Evolutionary conservation across 805 yeast genomes (phyloP).

Genomic region (Jamesozyma spencerorum): DNA sequence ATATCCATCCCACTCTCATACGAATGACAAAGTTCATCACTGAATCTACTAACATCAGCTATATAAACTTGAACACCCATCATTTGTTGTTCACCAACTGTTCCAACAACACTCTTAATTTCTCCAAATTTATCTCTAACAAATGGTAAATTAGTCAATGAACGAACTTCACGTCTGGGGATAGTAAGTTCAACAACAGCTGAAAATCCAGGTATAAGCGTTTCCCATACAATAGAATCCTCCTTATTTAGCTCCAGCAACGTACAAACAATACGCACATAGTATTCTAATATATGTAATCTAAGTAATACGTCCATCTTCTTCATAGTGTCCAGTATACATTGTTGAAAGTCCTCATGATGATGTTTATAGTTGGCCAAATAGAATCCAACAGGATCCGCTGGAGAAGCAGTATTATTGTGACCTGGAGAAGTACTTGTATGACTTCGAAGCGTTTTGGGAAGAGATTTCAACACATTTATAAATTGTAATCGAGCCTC

Average conservation of each 20-base stretch:
- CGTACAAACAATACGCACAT: constrained; percentile 3
- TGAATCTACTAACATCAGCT: constrained; percentile 7
- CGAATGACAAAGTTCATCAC: neutral
- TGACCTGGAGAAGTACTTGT: neutral
- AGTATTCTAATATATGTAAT: constrained; percentile 20
- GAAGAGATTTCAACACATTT: constrained; percentile 53
- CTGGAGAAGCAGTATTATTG: neutral
- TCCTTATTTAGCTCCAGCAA: constrained; percentile 7
- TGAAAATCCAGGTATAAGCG: constrained; percentile 4
- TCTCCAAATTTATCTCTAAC: no score
- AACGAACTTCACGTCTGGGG: constrained; percentile 2
- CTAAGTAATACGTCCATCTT: constrained; percentile 27
- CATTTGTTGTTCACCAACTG: no score
- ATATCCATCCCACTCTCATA: neutral
- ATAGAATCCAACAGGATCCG: constrained; percentile 29
- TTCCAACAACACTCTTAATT: no score
- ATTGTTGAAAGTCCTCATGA: constrained; percentile 29
- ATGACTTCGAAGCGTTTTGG: constrained; percentile 35
- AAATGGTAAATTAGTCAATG: constrained; percentile 2
- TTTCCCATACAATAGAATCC: neutral
- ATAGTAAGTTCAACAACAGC: neutral
- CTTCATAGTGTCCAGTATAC: constrained; percentile 23
- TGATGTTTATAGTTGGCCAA: constrained; percentile 21
- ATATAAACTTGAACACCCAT: constrained; percentile 7
- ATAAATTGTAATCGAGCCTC: constrained; percentile 73